phyloP scores from a whole-genome alignment of 768 basidiomycete species.

The Strobilomyces echinocephalus region DNA sequence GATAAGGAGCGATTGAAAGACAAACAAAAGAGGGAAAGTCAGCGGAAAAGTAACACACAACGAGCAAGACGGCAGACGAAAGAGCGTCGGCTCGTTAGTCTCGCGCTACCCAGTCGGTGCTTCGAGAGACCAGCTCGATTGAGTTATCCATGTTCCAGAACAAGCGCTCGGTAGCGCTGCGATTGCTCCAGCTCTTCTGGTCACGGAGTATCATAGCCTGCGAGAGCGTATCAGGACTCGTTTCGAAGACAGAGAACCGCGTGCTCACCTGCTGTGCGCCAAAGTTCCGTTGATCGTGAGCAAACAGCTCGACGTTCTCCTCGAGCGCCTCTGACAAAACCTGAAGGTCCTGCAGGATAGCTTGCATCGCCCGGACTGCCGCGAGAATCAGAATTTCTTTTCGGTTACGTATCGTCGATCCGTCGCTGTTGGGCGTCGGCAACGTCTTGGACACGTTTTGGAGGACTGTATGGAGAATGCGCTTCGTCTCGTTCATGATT shows the following conservation, averaged over 20 bases:
- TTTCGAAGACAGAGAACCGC: background rate
- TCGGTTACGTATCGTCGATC: conserved; percentile 58
- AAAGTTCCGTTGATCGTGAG: conserved; percentile 90
- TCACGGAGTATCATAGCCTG: conserved; percentile 95
- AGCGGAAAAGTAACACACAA: conserved; percentile 3
- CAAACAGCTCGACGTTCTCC: conserved; percentile 88
- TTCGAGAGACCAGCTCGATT: conserved; percentile 79
- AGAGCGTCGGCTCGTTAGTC: conserved; percentile 38
- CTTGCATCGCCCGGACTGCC: conserved; percentile 77
- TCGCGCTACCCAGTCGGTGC: conserved; percentile 81
- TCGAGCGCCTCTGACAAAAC: conserved; percentile 81
- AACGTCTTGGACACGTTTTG: conserved; percentile 76
- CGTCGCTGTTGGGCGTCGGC: conserved; percentile 47
- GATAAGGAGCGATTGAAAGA: conserved; percentile 2
- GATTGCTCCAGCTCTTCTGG: conserved; percentile 92
- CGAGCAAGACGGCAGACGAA: conserved; percentile 1
- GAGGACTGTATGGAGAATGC: conserved; percentile 87
- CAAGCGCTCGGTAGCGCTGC: conserved; percentile 84
- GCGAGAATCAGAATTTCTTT: conserved; percentile 71
- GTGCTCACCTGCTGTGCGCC: conserved; percentile 87
- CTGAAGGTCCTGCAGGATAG: conserved; percentile 85
- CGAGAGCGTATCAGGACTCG: background rate
- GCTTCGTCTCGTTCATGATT: conserved; percentile 85
- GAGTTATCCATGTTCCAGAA: conserved; percentile 94
- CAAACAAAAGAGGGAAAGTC: background rate